Evolutionary conservation across 345 rosid species (phyloP), one percentile per base, ranked within the genome.

Genomic region (Trapa bicornis): DNA sequence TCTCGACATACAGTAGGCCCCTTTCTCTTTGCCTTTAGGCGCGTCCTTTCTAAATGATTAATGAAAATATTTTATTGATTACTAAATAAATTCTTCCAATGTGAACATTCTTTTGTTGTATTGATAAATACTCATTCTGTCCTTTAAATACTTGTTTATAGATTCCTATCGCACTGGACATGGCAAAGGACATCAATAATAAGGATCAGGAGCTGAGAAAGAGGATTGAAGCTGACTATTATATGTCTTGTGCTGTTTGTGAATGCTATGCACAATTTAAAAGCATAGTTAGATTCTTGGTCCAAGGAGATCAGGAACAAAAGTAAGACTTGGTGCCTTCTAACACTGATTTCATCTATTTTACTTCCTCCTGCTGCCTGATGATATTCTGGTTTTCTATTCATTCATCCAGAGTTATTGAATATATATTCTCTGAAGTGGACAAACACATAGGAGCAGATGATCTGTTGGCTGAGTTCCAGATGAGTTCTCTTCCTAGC

Each of bases 251-350:
- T 81, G 96, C 97, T 65, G 97, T 93, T 63, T 84, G 87, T 60
- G 98, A 93, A 80, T 90, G 99, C 84, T 93, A 93, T 37, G 97
- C 87, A 72, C 87, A 97, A 65, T 83, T 93, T 69, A 93, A 88
- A 76, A 84, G 80, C 80, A 82, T 91, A 64, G 74, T 93, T 69
- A 87, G 82, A 42, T 75, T 84, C 71, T 77, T 90, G 83, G 89
- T 93, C 6, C 80, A 81, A 78, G 97, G 98, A 72, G 97, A 93
- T 75, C 83, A 78, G 78, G 98, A 93, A 79, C 88, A 93, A 82
- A 87, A 94, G 98, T 92, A 81, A 84, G 96, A 75, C 71, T 22
- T 61, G 32, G 37, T 67, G 17, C 53, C 12, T 37, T 58, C 22
- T 60, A 3, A 39, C 58, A 68, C 10, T 36, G 4, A 36, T 13